Percentiles rank a stretch among this genome's conserved stretches.
Conservation (phyloP, 768 basidiomycete species). For the Pulveroboletus sp. region DNA sequence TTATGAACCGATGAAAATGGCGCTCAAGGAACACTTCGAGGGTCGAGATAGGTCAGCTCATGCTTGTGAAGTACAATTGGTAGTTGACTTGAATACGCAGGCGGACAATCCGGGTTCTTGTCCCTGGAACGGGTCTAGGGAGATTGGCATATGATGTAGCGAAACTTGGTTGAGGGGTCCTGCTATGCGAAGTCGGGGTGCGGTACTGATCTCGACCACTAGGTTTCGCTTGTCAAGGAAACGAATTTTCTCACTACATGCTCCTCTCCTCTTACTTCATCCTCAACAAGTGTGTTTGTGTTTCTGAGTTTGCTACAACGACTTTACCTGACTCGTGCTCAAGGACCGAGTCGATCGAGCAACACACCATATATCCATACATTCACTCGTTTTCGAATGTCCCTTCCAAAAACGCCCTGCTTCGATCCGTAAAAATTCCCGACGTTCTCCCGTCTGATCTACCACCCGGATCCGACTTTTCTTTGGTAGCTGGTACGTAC, state of each 20-base stretch:
- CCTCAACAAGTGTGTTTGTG: slow-evolving; percentile 71
- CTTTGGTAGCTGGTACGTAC: slow-evolving; percentile 73
- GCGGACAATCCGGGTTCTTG: slow-evolving; percentile 63
- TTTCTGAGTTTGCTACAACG: background rate
- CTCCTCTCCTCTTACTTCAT: slow-evolving; percentile 85
- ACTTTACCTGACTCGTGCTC: background rate
- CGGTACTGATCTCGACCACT: background rate
- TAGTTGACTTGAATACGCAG: slow-evolving; percentile 29
- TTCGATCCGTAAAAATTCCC: slow-evolving; percentile 69
- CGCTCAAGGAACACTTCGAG: slow-evolving; percentile 60
- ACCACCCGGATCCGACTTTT: slow-evolving; percentile 62
- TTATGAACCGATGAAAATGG: slow-evolving; percentile 79
- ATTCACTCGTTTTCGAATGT: slow-evolving; percentile 91
- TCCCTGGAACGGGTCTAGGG: slow-evolving; percentile 88
- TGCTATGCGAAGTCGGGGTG: background rate
- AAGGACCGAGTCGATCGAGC: slow-evolving; percentile 60
- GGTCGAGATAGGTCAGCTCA: slow-evolving; percentile 41
- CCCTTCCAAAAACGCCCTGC: slow-evolving; percentile 50
- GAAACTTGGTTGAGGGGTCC: slow-evolving; percentile 51
- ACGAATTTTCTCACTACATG: slow-evolving; percentile 97
- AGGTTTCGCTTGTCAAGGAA: slow-evolving; percentile 91
- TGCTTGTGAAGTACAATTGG: background rate
- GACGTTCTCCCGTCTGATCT: slow-evolving; percentile 79
- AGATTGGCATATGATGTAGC: slow-evolving; percentile 87
- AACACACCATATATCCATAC: slow-evolving; percentile 82